Base-by-base conservation (phyloP, 352 stramenopile genomes). In the Peronospora farinosa region DNA sequence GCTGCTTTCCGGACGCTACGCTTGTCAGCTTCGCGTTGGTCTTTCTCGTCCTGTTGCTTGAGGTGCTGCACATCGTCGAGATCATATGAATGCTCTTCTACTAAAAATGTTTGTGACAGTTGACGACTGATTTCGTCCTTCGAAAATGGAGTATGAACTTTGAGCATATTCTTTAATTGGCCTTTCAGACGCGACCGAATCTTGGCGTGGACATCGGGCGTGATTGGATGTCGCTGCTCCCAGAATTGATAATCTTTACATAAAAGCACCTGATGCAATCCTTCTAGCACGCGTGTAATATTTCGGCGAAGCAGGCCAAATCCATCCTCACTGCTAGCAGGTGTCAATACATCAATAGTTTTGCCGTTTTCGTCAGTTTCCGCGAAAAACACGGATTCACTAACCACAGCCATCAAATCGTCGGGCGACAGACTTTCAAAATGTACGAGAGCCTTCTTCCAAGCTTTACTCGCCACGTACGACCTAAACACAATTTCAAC, bases 201-300 rank as follows among this genome's bases (percentile, higher is more conserved):
- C 32, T 87, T 88, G 2, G 68, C 48, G 51, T 88, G 76, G 2
- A 75, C 63, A 11, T 87, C 71, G 7, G 71, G 60, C 21, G 68
- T 73, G 10, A 88, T 72, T 5, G 73, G 56, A 56, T 92, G 75
- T 3, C 79, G 73, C 44, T 88, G 73, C 60, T 92, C 79, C 82
- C 79, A 92, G n/a, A 92, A 88, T 33, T 86, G 75, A 55, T 92
- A 92, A 42, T 86, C 76, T 19, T 23, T 63, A 46, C 82, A 92
- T 21, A 62, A 62, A 0, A 87, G 36, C 13, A 88, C 79, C 33
- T 72, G 70, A 30, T 74, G 72, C 8, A 87, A 56, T 16, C 82
- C 82, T 69, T 92, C 82, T 7, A 92, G 40, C 2, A 86, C 60
- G 9, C 78, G 70, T n/a, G 69, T 83, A 41, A 92, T 73, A 48